Percentiles rank a stretch among this genome's conserved stretches.
These are phyloP conservation scores for Aspergillus sp. DNA, from an alignment of 2,329 filamentous ascomycete species.

Conservation along the genomic window DNA sequence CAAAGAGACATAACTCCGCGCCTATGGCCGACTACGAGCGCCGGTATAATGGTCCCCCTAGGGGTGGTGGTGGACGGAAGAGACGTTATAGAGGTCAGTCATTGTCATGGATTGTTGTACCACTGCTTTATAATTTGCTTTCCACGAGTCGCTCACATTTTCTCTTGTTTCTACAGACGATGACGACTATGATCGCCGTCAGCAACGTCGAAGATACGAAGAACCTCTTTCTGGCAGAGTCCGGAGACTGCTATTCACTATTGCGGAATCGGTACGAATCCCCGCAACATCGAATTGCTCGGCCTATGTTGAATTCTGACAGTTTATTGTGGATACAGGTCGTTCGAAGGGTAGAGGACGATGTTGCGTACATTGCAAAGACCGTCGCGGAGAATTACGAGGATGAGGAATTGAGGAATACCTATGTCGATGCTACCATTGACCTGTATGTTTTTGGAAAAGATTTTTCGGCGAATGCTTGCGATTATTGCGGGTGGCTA, in stretches of 20 bases:
- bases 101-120: neutral
- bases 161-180: slow-evolving; percentile 50
- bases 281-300: slow-evolving; percentile 3
- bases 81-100: slow-evolving; percentile 67
- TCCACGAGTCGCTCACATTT: slow-evolving; percentile 20
- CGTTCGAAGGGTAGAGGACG: slow-evolving; percentile 69
- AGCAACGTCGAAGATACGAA: slow-evolving; percentile 67
- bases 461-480: neutral
- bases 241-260: slow-evolving; percentile 68
- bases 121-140: neutral
- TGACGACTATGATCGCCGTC: slow-evolving; percentile 66
- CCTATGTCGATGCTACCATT: slow-evolving; percentile 65
- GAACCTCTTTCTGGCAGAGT: slow-evolving; percentile 65
- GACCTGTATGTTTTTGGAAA: slow-evolving; percentile 54
- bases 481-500: slow-evolving; percentile 4
- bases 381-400: slow-evolving; percentile 76
- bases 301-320: neutral
- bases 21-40: slow-evolving; percentile 52
- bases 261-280: slow-evolving; percentile 63
- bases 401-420: slow-evolving; percentile 67
- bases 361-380: slow-evolving; percentile 67
- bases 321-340: slow-evolving; percentile 37
- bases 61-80: slow-evolving; percentile 53
- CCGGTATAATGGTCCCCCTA: slow-evolving; percentile 45
- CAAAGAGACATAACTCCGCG: slow-evolving; percentile 1